Evolutionary conservation across 1,284 basidiomycete species (phyloP), one percentile per base, ranked within the genome.

Genomic region (Pterulicium gracile): DNA sequence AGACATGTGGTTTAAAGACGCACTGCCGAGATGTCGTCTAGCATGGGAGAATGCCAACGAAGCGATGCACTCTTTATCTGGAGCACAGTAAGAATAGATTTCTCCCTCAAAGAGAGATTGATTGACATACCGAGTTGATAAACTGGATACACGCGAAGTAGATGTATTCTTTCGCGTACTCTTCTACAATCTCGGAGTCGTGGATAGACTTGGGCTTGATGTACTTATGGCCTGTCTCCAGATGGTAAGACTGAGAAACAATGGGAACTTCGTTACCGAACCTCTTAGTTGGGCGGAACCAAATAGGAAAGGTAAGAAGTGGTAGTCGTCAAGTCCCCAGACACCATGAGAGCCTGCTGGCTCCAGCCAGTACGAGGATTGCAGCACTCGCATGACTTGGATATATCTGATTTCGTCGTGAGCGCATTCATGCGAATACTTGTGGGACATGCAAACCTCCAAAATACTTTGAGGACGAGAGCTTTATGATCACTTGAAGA

Each of bases 41-140:
- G 76, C 95, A 98, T 98, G 0, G 95, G 96, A 0, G 92, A 97
- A 66, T 98, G 96, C 96, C 95, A 98, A 44, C 94, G 76, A 2
- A 98, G 70, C 0, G 91, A 93, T 0, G 93, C 93, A 0, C 93
- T 94, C 64, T 98, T 98, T 57, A 96, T 90, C 88, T 92, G 54
- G 1, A 19, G 14, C 3, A 23, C 10, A 3, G 32, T 24, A 45
- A 21, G 43, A 17, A 34, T 2, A 4, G 27, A 34, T 15, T 10
- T 4, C 27, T 34, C 14, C 34, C 18, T 3, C 22, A 24, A 3
- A 35, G 21, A 44, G 10, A 15, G n/a, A 43, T 4, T 34, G 27
- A 48, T 36, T 7, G n/a, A 65, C 81, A 41, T 52, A 90, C 89
- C 14, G 90, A 92, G 63, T 98, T 98, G 67, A 98, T 98, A 62